Evolutionary conservation across 2,329 filamentous ascomycete genomes (phyloP).

Genomic region (Stagonosporopsis cucurbitacearum): DNA sequence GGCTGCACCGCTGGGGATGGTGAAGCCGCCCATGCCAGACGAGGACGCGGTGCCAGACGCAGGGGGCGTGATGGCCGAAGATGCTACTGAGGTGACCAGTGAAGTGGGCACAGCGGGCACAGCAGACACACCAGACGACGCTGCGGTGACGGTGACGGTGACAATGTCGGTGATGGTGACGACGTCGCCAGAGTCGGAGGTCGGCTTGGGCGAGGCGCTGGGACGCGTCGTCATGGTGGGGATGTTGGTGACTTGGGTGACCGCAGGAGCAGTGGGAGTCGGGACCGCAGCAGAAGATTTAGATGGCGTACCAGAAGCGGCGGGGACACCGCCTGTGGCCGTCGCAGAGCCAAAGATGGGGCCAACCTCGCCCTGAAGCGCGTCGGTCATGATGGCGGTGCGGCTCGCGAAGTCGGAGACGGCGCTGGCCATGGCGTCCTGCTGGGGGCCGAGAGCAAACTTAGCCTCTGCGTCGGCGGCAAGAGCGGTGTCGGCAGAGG

Average conservation of each 20-base stretch:
- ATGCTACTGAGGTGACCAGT: not conserved
- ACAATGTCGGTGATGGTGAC: conserved; percentile 38
- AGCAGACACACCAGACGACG: not conserved
- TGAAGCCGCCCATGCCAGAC: conserved; percentile 8
- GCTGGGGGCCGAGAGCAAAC: conserved; percentile 44
- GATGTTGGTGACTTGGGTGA: conserved; percentile 19
- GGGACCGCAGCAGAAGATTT: conserved; percentile 6
- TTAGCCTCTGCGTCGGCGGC: conserved; percentile 23
- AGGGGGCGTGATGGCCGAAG: not conserved
- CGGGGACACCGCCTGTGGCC: conserved; percentile 8
- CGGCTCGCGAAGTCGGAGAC: conserved; percentile 50
- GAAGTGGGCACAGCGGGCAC: not conserved
- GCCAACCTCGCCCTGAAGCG: conserved; percentile 37
- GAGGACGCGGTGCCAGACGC: not conserved
- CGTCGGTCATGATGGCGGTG: conserved; percentile 47
- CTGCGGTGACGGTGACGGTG: conserved; percentile 35
- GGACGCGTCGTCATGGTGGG: conserved; percentile 27
- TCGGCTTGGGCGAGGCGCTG: conserved; percentile 17
- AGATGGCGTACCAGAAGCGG: conserved; percentile 6
- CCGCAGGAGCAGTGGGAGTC: conserved; percentile 9
- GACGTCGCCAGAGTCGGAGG: conserved; percentile 7
- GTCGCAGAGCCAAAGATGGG: conserved; percentile 28
- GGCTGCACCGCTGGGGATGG: conserved; percentile 3
- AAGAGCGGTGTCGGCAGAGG: conserved; percentile 38
- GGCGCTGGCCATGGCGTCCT: conserved; percentile 52